Percentiles rank a stretch among this genome's conserved stretches.
Evolutionary conservation across 2,329 filamentous ascomycete species (phyloP).

Genomic region (Nannizziopsis barbatae): DNA sequence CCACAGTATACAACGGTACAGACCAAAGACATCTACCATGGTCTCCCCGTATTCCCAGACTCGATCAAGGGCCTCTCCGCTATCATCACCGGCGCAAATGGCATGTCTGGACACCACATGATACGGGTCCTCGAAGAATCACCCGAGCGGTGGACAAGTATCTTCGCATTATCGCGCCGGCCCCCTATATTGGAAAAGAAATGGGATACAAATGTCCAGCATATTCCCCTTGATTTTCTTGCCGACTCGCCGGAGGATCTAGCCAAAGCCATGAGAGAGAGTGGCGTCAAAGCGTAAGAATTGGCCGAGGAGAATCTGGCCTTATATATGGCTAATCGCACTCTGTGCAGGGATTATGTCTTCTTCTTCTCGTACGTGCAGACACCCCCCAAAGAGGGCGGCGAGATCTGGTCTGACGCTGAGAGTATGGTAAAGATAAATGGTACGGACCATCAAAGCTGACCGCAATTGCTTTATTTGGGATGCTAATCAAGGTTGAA

Average conservation of each 20-base stretch:
- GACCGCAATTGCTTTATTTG: background rate
- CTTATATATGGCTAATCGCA: background rate
- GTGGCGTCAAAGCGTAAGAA: conserved; percentile 20
- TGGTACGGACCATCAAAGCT: conserved; percentile 13
- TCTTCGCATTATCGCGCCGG: conserved; percentile 41
- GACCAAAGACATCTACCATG: conserved; percentile 39
- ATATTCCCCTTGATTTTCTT: conserved; percentile 33
- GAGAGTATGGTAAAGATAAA: conserved; percentile 43
- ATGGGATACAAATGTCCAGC: conserved; percentile 32
- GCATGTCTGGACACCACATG: conserved; percentile 44
- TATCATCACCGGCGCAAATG: conserved; percentile 45
- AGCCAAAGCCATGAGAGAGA: conserved; percentile 19
- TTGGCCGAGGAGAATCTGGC: background rate
- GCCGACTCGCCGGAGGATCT: conserved; percentile 22
- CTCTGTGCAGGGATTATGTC: conserved; percentile 31
- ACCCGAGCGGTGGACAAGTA: conserved; percentile 42
- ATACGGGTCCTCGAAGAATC: conserved; percentile 39
- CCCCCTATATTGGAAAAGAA: conserved; percentile 34
- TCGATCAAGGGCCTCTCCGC: conserved; percentile 38
- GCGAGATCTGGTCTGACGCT: conserved; percentile 40
- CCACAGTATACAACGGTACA: conserved; percentile 7
- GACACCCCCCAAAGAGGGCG: conserved; percentile 36
- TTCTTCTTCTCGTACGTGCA: conserved; percentile 49
- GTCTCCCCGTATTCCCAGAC: conserved; percentile 38
- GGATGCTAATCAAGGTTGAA: background rate